Base-by-base conservation (phyloP, 2,329 filamentous ascomycete species). In the Talaromyces piceae region DNA sequence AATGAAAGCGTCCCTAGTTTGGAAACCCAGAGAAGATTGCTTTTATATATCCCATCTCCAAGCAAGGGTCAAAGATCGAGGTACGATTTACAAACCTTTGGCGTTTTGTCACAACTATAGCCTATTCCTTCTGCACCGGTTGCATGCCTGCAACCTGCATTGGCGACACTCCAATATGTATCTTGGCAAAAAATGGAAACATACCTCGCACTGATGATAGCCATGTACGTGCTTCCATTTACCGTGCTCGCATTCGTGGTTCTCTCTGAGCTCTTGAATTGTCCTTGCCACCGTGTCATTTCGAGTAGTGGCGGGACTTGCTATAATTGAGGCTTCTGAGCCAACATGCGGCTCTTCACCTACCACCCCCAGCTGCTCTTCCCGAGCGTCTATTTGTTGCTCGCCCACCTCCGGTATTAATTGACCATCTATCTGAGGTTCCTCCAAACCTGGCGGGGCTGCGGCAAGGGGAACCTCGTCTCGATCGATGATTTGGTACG, bases 131-230 rank as follows among this genome's bases (percentile, higher is more conserved):
- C 69, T 60, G 51, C 77, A 81, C 3, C 69, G 59, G n/a, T 69
- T 63, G 49, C 77, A 81, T 20, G 68, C 73, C 58, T 67, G 61
- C 3, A 77, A 59, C 3, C 61, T 60, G 52, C 78, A 81, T 45
- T 70, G 64, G 0, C 37, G 45, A 53, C 78, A 79, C 51, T 77
- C 70, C 25, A 68, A 75, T 11, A 80, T 77, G 54, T 65, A 81
- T 0, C 54, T 0, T 0, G 60, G 66, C 41, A 79, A 60, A 2
- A 25, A 11, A n/a, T 73, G 41, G 6, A 56, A 54, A 54, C 77
- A 80, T 52, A 74, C 67, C 41, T 75, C 70, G 44, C 77, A 79
- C 0, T n/a, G 47, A 27, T 67, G 62, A 0, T 11, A 26, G 1
- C 73, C 75, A 11, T 43, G 33, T 2, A 64, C 57, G 1, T 51